Conservation (phyloP, 139 green algal species). For the Haematococcus lacustris region DNA sequence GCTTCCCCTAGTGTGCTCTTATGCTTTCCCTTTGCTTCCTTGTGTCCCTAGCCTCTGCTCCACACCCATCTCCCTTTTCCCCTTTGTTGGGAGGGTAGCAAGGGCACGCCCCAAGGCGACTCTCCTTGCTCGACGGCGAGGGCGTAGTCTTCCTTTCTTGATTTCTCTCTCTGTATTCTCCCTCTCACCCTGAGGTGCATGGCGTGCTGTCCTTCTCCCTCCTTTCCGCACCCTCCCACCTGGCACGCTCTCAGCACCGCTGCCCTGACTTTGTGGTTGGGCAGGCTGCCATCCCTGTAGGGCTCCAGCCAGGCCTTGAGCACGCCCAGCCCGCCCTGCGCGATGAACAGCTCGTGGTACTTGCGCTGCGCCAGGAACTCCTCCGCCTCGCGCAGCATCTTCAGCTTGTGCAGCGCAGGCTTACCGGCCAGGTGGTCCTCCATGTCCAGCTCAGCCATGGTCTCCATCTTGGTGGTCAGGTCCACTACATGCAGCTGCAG, state of each 20-base stretch:
- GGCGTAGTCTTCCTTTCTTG: too few relatives aligned
- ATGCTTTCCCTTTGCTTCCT: too few relatives aligned
- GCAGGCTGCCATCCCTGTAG: constrained; percentile 41
- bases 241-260: constrained; percentile 24
- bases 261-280: constrained; percentile 26
- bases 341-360: constrained; percentile 43
- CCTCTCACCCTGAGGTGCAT: too few relatives aligned
- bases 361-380: constrained; percentile 33
- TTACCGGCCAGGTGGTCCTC: constrained; percentile 21
- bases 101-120: too few relatives aligned
- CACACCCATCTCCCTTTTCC: too few relatives aligned
- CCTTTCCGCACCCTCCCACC: constrained; percentile 7
- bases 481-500: constrained; percentile 26
- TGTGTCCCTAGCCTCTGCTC: too few relatives aligned
- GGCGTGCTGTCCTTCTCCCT: too few relatives aligned
- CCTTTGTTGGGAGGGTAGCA: too few relatives aligned
- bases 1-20: too few relatives aligned
- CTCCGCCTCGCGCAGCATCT: constrained; percentile 24
- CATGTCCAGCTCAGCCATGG: constrained; percentile 20
- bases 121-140: too few relatives aligned
- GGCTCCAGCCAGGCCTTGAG: constrained; percentile 50
- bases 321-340: constrained; percentile 31
- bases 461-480: constrained; percentile 32
- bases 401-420: constrained; percentile 32
- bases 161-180: too few relatives aligned